A percentile compares a stretch with the other conserved stretches of the same genome.
phyloP scores from a whole-genome alignment of 306 rosid species.

The Parietaria judaica region DNA sequence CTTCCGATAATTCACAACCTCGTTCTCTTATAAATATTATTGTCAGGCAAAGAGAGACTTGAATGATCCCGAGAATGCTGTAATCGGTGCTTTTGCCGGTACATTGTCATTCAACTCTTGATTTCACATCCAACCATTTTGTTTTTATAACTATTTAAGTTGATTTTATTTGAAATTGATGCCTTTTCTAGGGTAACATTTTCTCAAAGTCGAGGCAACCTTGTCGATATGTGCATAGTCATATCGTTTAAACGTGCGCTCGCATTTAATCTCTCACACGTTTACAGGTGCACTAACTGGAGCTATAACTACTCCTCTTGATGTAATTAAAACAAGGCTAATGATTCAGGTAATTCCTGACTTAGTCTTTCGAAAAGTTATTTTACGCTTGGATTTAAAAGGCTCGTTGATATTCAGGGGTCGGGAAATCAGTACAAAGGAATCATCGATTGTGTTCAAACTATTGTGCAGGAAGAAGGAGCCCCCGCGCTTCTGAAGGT shows the following conservation, averaged over 20 bases:
- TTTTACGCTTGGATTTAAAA: not conserved
- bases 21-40: conserved; percentile 18
- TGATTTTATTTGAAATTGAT: not conserved
- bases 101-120: conserved; percentile 11
- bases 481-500: conserved; percentile 78
- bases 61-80: conserved; percentile 83
- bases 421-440: conserved; percentile 78
- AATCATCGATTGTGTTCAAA: conserved; percentile 80
- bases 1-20: conserved; percentile 8
- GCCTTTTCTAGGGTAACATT: too few relatives aligned
- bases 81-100: conserved; percentile 98
- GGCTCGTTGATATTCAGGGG: conserved; percentile 43
- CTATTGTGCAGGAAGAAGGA: conserved; percentile 85
- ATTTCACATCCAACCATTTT: conserved; percentile 1
- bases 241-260: too few relatives aligned
- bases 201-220: too few relatives aligned
- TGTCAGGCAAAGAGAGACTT: conserved; percentile 70
- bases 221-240: too few relatives aligned
- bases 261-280: not conserved
- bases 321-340: conserved; percentile 86
- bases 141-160: not conserved
- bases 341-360: conserved; percentile 66
- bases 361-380: not conserved
- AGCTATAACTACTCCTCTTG: conserved; percentile 91
- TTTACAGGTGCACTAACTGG: conserved; percentile 85